phyloP scores from a whole-genome alignment of 257 asterid genomes.

The Ligustrum vulgare region DNA sequence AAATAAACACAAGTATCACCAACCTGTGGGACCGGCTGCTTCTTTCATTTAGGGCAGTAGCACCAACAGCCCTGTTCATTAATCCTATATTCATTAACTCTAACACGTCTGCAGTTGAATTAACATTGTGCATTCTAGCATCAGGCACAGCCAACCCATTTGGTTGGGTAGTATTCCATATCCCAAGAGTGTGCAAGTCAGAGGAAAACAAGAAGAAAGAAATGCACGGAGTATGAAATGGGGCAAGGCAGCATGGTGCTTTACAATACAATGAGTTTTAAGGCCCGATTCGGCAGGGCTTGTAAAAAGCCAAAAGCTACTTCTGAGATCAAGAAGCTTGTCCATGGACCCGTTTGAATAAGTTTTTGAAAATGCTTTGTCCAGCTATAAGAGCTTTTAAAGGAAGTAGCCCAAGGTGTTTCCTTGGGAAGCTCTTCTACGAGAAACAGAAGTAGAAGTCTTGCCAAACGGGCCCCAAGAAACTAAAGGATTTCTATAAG shows the following conservation, averaged over 20 bases:
- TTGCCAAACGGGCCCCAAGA: neutral
- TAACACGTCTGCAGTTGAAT: constrained; percentile 47
- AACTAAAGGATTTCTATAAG: constrained; percentile 23
- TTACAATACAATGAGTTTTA: constrained; percentile 1
- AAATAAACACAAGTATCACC: neutral
- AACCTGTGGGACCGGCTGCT: constrained; percentile 72
- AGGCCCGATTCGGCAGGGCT: too few relatives aligned
- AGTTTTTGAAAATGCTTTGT: too few relatives aligned
- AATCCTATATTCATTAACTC: constrained; percentile 58
- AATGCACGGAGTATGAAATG: neutral
- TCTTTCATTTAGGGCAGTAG: constrained; percentile 61
- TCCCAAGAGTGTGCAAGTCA: constrained; percentile 94
- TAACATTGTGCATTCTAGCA: constrained; percentile 81
- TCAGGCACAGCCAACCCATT: constrained; percentile 95
- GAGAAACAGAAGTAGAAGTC: too few relatives aligned
- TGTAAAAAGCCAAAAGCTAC: too few relatives aligned
- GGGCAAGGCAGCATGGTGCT: neutral
- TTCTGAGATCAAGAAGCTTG: too few relatives aligned
- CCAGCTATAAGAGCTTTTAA: too few relatives aligned
- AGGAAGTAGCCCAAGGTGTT: too few relatives aligned
- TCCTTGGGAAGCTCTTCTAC: too few relatives aligned
- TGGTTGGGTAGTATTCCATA: constrained; percentile 84
- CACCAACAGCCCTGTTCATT: constrained; percentile 70
- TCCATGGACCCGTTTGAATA: too few relatives aligned
- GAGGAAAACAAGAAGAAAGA: constrained; percentile 39